phyloP scores from a whole-genome alignment of 495 filamentous ascomycete genomes.

The Trichocladium antarcticum region DNA sequence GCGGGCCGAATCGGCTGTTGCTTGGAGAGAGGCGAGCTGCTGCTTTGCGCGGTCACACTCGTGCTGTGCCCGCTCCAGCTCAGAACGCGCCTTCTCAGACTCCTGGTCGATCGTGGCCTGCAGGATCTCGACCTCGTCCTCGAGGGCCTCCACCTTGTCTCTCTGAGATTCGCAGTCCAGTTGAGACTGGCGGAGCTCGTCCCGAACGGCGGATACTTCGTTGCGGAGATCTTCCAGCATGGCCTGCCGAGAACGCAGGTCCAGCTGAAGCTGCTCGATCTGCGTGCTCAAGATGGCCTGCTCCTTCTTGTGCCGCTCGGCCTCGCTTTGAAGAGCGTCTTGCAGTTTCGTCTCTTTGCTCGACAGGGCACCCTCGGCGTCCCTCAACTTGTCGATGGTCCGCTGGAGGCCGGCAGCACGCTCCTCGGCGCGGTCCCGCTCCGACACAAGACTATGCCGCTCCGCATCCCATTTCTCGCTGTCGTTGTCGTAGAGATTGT shows the following conservation, averaged over 20 bases:
- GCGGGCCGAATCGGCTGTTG: constrained; percentile 13
- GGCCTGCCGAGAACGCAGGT: constrained; percentile 34
- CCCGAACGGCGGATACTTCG: constrained; percentile 46
- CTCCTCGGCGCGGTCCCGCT: constrained; percentile 57
- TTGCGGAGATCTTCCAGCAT: constrained; percentile 34
- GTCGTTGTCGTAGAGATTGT: constrained; percentile 57
- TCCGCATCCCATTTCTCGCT: constrained; percentile 61
- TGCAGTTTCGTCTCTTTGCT: constrained; percentile 55
- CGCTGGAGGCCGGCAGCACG: constrained; percentile 58
- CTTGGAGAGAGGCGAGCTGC: constrained; percentile 32
- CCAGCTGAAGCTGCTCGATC: constrained; percentile 36
- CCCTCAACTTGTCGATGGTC: constrained; percentile 60
- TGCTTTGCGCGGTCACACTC: constrained; percentile 42
- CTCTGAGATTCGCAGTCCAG: constrained; percentile 51
- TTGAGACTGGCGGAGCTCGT: constrained; percentile 57
- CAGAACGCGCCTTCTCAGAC: constrained; percentile 53
- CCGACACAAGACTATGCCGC: constrained; percentile 50
- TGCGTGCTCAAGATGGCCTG: constrained; percentile 31
- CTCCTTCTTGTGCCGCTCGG: constrained; percentile 34
- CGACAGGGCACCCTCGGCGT: constrained; percentile 54
- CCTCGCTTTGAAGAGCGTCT: constrained; percentile 36
- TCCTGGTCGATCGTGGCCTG: constrained; percentile 68
- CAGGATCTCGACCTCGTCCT: constrained; percentile 70
- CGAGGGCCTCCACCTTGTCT: constrained; percentile 61
- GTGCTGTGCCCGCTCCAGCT: constrained; percentile 37